Percentiles rank a stretch among this genome's conserved stretches.
These are phyloP conservation scores for Saussurea involucrata DNA, from an alignment of 129 eudicot species.

Conservation along the genomic window DNA sequence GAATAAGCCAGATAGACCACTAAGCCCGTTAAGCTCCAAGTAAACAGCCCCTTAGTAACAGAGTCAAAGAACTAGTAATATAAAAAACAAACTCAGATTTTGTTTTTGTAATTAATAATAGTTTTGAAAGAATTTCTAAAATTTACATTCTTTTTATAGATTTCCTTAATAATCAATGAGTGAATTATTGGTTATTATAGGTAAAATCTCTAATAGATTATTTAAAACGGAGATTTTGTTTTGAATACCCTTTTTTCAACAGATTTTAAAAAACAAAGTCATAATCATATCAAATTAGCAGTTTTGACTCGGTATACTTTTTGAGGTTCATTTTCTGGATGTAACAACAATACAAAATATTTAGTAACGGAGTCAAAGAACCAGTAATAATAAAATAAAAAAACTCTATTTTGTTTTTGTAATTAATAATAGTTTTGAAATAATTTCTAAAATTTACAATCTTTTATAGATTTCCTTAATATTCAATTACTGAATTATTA, in stretches of 20 bases:
- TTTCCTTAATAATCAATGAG: background rate
- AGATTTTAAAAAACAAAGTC: background rate
- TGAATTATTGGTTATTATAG: background rate
- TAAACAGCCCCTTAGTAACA: background rate
- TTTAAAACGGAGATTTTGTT: too few species aligned
- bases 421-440: too few species aligned
- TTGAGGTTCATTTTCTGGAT: background rate
- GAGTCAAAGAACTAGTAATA: background rate
- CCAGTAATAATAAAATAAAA: too few species aligned
- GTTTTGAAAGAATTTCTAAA: background rate
- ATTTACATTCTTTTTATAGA: too few species aligned
- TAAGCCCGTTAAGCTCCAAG: too few species aligned
- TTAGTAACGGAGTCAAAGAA: too few species aligned
- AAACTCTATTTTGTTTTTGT: too few species aligned
- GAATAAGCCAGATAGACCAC: too few species aligned
- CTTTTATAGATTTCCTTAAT: background rate
- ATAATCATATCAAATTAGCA: background rate
- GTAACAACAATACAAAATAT: background rate
- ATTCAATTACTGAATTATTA: background rate
- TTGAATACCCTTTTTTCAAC: background rate
- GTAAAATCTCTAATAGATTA: background rate
- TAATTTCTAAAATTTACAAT: background rate
- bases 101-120: background rate
- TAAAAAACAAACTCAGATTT: background rate
- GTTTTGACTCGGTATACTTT: background rate